phyloP scores from a whole-genome alignment of 2,329 filamentous ascomycete genomes.

The Xylariaceae sp. region DNA sequence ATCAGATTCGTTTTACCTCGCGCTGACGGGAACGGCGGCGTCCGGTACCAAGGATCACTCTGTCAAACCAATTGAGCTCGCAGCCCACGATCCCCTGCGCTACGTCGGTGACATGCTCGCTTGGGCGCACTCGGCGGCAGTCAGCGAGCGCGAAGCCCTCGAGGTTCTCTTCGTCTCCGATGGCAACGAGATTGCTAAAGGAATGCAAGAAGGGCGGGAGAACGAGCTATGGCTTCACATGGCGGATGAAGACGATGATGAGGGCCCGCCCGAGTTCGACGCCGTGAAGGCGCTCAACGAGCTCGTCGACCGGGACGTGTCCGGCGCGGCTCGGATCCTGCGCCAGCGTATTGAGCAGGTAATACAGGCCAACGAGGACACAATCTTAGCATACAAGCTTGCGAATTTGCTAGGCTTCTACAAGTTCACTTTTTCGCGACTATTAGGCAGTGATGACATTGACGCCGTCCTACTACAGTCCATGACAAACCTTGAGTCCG shows the following conservation, averaged over 20 bases:
- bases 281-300: constrained; percentile 81
- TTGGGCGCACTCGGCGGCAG: constrained; percentile 92
- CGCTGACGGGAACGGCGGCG: constrained; percentile 75
- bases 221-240: constrained; percentile 83
- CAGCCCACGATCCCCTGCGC: constrained; percentile 87
- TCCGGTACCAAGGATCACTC: constrained; percentile 64
- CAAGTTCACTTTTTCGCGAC: constrained; percentile 79
- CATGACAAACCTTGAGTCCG: constrained; percentile 72
- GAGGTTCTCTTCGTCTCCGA: constrained; percentile 92
- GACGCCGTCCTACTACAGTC: constrained; percentile 74
- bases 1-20: constrained; percentile 87
- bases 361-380: constrained; percentile 90
- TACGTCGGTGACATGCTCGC: constrained; percentile 98
- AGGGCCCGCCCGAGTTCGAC: constrained; percentile 68
- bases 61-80: constrained; percentile 90
- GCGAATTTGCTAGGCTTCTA: constrained; percentile 92
- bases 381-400: constrained; percentile 86
- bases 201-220: constrained; percentile 78
- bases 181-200: constrained; percentile 84
- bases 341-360: constrained; percentile 90
- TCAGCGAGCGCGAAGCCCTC: constrained; percentile 90
- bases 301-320: constrained; percentile 84
- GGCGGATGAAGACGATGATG: constrained; percentile 59
- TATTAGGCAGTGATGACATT: constrained; percentile 63
- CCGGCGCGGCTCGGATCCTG: constrained; percentile 82